Conservation (phyloP, 176 grass and related monocot species). For the Sorghum bicolor region Sorghum_bicolor_NCBIv3 NC_012878.2:49892501-49893000, state of each 20-base stretch:
- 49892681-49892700: too few species aligned
- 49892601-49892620: not conserved
- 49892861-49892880: not conserved
- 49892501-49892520: too few species aligned
- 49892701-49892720: not conserved
- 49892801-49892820: not conserved
- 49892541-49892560: too few species aligned
- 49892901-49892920: not conserved
- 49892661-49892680: too few species aligned
- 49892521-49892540: too few species aligned
- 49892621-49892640: not conserved
- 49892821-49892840: not conserved
- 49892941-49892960: too few species aligned
- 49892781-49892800: not conserved
- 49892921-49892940: not conserved
- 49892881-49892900: not conserved
- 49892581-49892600: not conserved
- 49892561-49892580: too few species aligned
- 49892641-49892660: too few species aligned
- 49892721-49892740: not conserved
- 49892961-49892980: too few species aligned
- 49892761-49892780: not conserved
- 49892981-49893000: too few species aligned
- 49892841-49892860: not conserved
- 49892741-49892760: too few species aligned